Evolutionary conservation across 169 alveolate species (phyloP).

Genomic region (Cyclospora cayetanensis): DNA sequence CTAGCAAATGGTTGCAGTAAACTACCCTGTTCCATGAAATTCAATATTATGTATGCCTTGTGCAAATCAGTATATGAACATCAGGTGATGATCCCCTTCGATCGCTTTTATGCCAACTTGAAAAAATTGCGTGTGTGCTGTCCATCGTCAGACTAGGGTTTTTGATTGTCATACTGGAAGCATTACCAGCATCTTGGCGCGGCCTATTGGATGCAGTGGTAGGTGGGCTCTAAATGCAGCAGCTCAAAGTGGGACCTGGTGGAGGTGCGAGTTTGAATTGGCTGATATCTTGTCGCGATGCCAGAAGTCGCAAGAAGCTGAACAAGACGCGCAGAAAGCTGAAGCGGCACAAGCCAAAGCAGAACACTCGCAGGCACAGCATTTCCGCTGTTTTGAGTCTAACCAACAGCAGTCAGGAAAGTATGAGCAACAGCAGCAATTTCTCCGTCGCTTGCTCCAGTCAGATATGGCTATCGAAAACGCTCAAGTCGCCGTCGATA

Average conservation of each 20-base stretch:
- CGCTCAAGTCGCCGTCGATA: not conserved
- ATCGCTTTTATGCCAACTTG: no score
- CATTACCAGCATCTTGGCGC: not conserved
- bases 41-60: no score
- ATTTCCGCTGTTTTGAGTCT: not conserved
- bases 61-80: no score
- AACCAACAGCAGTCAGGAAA: conserved; percentile 7
- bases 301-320: not conserved
- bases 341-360: not conserved
- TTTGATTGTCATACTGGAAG: conserved; percentile 27
- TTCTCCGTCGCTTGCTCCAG: conserved; percentile 62
- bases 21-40: no score
- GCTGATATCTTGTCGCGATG: not conserved
- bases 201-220: not conserved
- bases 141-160: conserved; percentile 3
- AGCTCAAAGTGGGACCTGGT: conserved; percentile 51
- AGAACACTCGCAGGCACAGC: conserved; percentile 22
- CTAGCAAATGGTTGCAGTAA: no score
- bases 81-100: no score
- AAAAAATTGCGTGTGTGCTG: no score
- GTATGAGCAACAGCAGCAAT: conserved; percentile 47
- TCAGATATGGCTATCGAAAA: not conserved
- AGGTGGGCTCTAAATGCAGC: conserved; percentile 49
- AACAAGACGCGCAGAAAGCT: not conserved
- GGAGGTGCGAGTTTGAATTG: conserved; percentile 55